These are phyloP conservation scores for Nitzschia putrida DNA, from an alignment of 108 stramenopile genomes.

Conservation along the genomic window DNA sequence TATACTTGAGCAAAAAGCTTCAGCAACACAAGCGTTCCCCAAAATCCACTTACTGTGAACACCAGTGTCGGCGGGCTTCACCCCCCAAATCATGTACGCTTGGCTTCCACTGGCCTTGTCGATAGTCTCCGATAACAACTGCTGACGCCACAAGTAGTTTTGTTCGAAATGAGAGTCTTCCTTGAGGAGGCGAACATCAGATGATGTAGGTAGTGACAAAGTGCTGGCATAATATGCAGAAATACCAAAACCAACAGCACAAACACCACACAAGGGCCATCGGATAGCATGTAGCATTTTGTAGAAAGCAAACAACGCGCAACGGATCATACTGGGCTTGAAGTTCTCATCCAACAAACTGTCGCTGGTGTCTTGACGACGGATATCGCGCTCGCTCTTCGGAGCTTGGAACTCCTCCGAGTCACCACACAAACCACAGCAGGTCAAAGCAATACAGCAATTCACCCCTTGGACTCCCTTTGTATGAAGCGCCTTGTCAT, in stretches of 20 bases:
- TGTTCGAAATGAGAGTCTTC: slow-evolving; percentile 26
- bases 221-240: slow-evolving; percentile 28
- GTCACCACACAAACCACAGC: slow-evolving; percentile 6
- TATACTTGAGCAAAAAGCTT: too few relatives aligned
- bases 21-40: too few relatives aligned
- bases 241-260: slow-evolving; percentile 19
- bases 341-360: not conserved
- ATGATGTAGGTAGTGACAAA: slow-evolving; percentile 31
- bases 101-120: slow-evolving; percentile 30
- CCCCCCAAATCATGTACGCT: slow-evolving; percentile 44
- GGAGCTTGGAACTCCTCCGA: slow-evolving; percentile 13
- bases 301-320: slow-evolving; percentile 33
- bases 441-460: not conserved
- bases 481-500: slow-evolving; percentile 29
- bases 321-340: slow-evolving; percentile 28
- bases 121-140: slow-evolving; percentile 22
- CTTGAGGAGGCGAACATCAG: slow-evolving; percentile 40
- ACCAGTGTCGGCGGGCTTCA: slow-evolving; percentile 41
- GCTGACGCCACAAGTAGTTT: slow-evolving; percentile 35
- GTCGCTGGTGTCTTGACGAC: not conserved
- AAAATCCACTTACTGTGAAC: slow-evolving; percentile 34
- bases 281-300: slow-evolving; percentile 31
- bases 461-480: not conserved
- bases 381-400: not conserved
- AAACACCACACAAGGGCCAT: slow-evolving; percentile 30